Evolutionary conservation across 1,139 yeast genomes (phyloP), one percentile per base, ranked within the genome.

Genomic region (Saccharomyces hybrid): DNA sequence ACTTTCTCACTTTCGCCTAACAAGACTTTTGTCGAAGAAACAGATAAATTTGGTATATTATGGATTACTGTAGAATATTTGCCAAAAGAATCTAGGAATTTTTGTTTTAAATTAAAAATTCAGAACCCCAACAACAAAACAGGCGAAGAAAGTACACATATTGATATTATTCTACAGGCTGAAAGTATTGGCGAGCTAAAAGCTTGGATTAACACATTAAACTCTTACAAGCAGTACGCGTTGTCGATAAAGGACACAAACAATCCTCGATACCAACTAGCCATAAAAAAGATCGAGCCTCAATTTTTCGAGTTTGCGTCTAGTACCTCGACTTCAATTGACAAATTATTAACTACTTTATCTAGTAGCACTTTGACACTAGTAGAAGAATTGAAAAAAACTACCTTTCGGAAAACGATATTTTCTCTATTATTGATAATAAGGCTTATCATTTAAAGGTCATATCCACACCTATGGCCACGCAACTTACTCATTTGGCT

Each of bases 11-110:
- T 88, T 41, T 80, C 93, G 41, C 86, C 90, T 0, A 78, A 84
- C 1, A 79, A 80, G 52, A 82, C 84, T 0, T 86, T 76, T 66
- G 98, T 93, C 2, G 95, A 90, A 66, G 99, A 93, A 72, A 80
- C 95, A 24, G 97, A 88, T 66, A 89, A 89, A 65, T 79, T 89
- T 59, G 97, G 97, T 2, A 81, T 91, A 1, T 72, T 87, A 16
- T 70, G 88, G 28, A 84, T 89, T 57, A 83, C 80, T 63, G 79
- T 85, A 14, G 75, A 82, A 55, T 85, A 85, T 61, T 58, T 60
- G 28, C 80, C 88, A 0, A 79, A 79, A 54, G 96, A 88, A 66
- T 91, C 86, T 51, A 62, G 97, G 52, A 78, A 91, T 58, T 89
- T 85, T 70, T 88, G 97, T 64, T 89, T 93, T 67, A 93, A 86